Conservation (phyloP, 2,329 filamentous ascomycete genomes). For the Fusarium sp. region DNA sequence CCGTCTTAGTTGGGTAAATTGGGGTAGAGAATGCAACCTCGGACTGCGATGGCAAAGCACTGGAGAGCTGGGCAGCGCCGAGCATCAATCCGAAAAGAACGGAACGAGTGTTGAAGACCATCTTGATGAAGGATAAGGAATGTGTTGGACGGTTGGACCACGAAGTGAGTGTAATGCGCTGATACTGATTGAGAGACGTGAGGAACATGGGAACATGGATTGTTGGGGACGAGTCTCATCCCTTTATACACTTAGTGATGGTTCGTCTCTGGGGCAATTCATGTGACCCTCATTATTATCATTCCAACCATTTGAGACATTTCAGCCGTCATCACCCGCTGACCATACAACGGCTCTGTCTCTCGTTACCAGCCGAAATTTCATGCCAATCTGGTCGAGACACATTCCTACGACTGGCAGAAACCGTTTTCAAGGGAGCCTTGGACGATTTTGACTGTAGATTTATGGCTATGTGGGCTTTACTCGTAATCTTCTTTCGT, state of each 20-base stretch:
- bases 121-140: conserved; percentile 2
- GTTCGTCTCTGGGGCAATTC: not conserved
- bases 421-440: too few species aligned
- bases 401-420: not conserved
- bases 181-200: too few species aligned
- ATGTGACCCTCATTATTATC: not conserved
- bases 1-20: conserved; percentile 15
- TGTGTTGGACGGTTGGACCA: not conserved
- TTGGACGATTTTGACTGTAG: too few species aligned
- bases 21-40: not conserved
- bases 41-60: not conserved
- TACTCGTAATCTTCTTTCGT: too few species aligned
- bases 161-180: not conserved
- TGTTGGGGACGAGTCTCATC: not conserved
- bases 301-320: not conserved
- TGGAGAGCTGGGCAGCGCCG: conserved; percentile 13
- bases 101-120: conserved; percentile 27
- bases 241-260: not conserved
- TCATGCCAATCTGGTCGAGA: not conserved
- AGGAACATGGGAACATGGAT: too few species aligned
- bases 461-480: too few species aligned
- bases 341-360: not conserved
- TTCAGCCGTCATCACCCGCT: not conserved
- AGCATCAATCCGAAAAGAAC: conserved; percentile 17
- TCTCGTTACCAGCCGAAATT: not conserved